Conservation (phyloP, 2,329 filamentous ascomycete genomes). For the Eurotiales sp. region DNA sequence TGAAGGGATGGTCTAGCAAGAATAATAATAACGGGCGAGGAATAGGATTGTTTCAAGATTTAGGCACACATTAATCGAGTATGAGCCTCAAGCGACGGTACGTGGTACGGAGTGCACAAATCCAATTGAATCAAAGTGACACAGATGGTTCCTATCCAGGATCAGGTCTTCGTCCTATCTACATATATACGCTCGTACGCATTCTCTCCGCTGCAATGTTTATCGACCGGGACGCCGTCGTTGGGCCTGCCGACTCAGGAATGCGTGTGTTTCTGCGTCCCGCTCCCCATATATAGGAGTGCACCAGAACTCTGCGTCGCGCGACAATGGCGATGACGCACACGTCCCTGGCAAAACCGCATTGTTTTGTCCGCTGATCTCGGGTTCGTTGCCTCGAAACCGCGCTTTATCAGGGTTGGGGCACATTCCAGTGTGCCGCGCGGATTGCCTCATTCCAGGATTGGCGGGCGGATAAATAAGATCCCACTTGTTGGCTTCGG, state of each 20-base stretch:
- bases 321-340: background rate
- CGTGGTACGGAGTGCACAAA: no score
- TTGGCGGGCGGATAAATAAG: no score
- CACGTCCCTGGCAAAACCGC: no score
- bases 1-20: no score
- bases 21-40: background rate
- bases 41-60: background rate
- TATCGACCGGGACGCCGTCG: background rate
- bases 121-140: background rate
- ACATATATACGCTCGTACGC: slow-evolving; percentile 2
- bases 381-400: background rate
- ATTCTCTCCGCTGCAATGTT: background rate
- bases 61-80: no score
- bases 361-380: slow-evolving; percentile 5
- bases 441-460: no score
- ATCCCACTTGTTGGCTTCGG: no score
- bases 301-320: no score
- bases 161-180: background rate
- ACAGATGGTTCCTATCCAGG: background rate
- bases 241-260: background rate
- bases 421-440: slow-evolving; percentile 6
- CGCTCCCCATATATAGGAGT: no score
- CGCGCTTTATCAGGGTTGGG: background rate
- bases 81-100: background rate
- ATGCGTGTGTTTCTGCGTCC: background rate